Percentiles rank a stretch among this genome's conserved stretches.
Conservation (phyloP, 169 alveolate genomes). For the Plasmodium relictum region DNA sequence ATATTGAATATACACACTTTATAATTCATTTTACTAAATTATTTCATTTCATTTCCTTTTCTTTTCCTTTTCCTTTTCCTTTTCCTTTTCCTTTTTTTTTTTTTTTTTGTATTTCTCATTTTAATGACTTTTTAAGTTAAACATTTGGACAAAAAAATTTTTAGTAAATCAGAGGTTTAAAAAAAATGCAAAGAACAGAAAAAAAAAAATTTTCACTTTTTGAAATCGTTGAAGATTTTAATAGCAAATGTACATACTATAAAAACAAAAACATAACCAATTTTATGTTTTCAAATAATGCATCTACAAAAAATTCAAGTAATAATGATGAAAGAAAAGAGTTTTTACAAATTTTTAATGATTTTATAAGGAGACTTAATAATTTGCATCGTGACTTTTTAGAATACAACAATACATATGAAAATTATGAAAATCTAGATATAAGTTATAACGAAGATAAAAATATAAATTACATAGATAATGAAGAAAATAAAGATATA, state of each 20-base stretch:
- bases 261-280: conserved; percentile 25
- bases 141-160: not conserved
- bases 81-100: conserved; percentile 11
- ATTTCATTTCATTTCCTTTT: not conserved
- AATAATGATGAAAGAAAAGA: conserved; percentile 25
- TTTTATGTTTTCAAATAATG: conserved; percentile 39
- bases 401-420: not conserved
- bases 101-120: not conserved
- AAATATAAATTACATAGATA: not conserved
- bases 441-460: not conserved
- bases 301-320: conserved; percentile 26
- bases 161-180: not conserved
- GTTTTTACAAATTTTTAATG: conserved; percentile 18
- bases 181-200: conserved; percentile 57
- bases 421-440: conserved; percentile 9
- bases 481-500: conserved; percentile 3
- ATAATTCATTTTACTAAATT: not conserved
- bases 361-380: conserved; percentile 28
- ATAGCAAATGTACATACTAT: conserved; percentile 26
- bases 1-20: not conserved
- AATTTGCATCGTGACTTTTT: conserved; percentile 18
- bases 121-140: not conserved
- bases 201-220: conserved; percentile 40
- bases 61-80: conserved; percentile 6
- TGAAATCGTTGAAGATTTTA: conserved; percentile 48